Percentiles rank a stretch among this genome's conserved stretches.
Conservation (phyloP, 192 early-diverging fungal species). For the Coemansia sp. region DNA sequence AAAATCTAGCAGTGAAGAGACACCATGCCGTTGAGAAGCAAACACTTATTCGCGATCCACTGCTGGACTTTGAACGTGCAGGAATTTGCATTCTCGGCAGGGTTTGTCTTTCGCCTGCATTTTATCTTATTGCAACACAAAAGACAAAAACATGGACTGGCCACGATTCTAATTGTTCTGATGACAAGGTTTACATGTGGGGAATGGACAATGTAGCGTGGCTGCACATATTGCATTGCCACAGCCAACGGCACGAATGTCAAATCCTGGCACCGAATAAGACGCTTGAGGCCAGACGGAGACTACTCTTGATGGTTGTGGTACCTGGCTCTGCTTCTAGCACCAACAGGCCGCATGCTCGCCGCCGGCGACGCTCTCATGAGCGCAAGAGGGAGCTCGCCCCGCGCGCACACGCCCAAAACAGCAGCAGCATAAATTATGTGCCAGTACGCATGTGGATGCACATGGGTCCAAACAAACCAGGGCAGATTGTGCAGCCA, state of each 20-base stretch:
- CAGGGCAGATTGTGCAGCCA: slow-evolving; percentile 27
- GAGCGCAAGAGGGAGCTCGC: slow-evolving; percentile 21
- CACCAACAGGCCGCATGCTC: slow-evolving; percentile 11
- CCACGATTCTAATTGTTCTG: not conserved
- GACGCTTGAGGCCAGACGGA: too few relatives aligned
- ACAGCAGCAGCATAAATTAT: slow-evolving; percentile 5
- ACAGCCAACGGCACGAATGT: not conserved
- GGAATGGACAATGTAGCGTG: not conserved
- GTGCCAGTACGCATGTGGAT: slow-evolving; percentile 9
- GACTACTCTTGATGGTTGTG: slow-evolving; percentile 8
- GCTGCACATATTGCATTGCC: not conserved
- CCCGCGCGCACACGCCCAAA: slow-evolving; percentile 20
- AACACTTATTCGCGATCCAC: not conserved
- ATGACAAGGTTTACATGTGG: not conserved
- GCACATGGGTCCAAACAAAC: slow-evolving; percentile 23
- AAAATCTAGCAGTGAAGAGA: not conserved
- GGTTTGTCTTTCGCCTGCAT: not conserved
- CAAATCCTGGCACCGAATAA: too few relatives aligned
- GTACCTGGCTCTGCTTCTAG: not conserved
- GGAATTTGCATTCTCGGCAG: not conserved
- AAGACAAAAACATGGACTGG: not conserved
- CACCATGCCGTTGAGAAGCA: too few relatives aligned
- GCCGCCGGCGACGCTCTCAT: slow-evolving; percentile 19
- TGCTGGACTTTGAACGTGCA: not conserved
- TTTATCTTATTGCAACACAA: not conserved